These are phyloP conservation scores for Globisporangium uncinulatum DNA, from an alignment of 352 stramenopile genomes.

Conservation along the genomic window DNA sequence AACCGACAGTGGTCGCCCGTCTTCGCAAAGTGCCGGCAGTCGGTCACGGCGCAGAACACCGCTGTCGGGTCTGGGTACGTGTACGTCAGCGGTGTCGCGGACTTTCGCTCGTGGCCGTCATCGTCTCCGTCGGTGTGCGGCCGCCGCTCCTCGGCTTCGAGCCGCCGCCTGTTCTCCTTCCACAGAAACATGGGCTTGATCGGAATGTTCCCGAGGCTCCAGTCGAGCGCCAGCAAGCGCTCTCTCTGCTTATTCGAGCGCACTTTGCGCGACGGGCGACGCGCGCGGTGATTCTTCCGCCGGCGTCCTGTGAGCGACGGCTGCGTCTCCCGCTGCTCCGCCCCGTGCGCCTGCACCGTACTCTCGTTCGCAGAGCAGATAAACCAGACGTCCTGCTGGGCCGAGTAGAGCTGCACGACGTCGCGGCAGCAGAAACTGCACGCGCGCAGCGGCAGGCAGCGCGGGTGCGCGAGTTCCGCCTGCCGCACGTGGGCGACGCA, in stretches of 20 bases:
- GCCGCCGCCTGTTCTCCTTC: constrained; percentile 46
- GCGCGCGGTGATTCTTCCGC: constrained; percentile 13
- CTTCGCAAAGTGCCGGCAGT: constrained; percentile 58
- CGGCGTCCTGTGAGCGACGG: background rate
- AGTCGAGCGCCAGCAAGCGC: constrained; percentile 45
- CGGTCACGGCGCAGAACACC: constrained; percentile 36
- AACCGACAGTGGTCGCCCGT: constrained; percentile 56
- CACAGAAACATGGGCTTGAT: constrained; percentile 47
- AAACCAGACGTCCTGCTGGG: constrained; percentile 56
- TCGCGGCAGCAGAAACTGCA: constrained; percentile 48
- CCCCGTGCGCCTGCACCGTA: constrained; percentile 14
- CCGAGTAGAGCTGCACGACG: constrained; percentile 35
- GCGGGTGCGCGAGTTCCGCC: constrained; percentile 43
- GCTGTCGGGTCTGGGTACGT: constrained; percentile 29
- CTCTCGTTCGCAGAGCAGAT: constrained; percentile 31
- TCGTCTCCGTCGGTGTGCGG: constrained; percentile 1
- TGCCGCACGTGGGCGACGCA: constrained; percentile 43
- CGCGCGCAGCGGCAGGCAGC: constrained; percentile 31
- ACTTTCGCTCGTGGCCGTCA: background rate
- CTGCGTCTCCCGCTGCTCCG: constrained; percentile 17
- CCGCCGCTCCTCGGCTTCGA: constrained; percentile 34
- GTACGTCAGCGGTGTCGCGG: background rate
- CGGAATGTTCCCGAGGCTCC: constrained; percentile 57
- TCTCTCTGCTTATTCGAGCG: constrained; percentile 40
- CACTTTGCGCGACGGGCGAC: constrained; percentile 10